Evolutionary conservation across 2,329 filamentous ascomycete species (phyloP).

Genomic region (Mycosphaerelloides madeirae): DNA sequence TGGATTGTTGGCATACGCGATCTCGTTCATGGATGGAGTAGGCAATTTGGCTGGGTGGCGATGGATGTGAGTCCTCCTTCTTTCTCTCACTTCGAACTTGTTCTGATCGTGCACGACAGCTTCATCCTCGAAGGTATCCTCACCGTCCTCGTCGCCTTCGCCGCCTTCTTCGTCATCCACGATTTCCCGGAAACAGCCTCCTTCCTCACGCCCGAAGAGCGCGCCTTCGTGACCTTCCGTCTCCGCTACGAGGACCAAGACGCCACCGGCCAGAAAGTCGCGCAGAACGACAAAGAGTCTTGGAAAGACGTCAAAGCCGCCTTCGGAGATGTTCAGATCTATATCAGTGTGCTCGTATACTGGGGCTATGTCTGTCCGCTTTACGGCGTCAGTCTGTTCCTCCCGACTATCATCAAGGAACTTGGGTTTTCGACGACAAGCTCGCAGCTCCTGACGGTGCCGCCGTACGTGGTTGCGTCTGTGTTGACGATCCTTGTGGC

Average conservation of each 20-base stretch:
- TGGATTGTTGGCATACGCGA: slow-evolving; percentile 48
- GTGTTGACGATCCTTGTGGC: slow-evolving; percentile 21
- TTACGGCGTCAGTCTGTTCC: slow-evolving; percentile 37
- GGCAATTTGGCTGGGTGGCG: slow-evolving; percentile 8
- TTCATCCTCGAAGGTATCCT: slow-evolving; percentile 55
- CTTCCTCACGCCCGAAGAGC: slow-evolving; percentile 37
- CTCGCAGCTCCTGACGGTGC: slow-evolving; percentile 16
- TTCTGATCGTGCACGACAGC: no score
- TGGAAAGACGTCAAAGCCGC: slow-evolving; percentile 43
- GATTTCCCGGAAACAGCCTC: slow-evolving; percentile 48
- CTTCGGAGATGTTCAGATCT: slow-evolving; percentile 47
- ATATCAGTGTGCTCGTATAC: slow-evolving; percentile 50
- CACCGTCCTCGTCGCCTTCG: slow-evolving; percentile 48
- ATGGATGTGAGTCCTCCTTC: no score
- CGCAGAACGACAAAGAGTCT: slow-evolving; percentile 16
- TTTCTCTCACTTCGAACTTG: not conserved
- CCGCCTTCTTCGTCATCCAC: slow-evolving; percentile 51
- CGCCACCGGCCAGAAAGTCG: slow-evolving; percentile 5
- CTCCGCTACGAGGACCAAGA: slow-evolving; percentile 18
- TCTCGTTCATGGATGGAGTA: slow-evolving; percentile 36
- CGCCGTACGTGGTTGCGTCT: slow-evolving; percentile 36
- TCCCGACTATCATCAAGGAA: slow-evolving; percentile 8
- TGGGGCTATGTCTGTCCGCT: slow-evolving; percentile 36
- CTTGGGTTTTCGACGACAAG: slow-evolving; percentile 4
- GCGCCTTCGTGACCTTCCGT: slow-evolving; percentile 19